Conservation (phyloP, 2,329 filamentous ascomycete species). For the Orbilia quercus region DNA sequence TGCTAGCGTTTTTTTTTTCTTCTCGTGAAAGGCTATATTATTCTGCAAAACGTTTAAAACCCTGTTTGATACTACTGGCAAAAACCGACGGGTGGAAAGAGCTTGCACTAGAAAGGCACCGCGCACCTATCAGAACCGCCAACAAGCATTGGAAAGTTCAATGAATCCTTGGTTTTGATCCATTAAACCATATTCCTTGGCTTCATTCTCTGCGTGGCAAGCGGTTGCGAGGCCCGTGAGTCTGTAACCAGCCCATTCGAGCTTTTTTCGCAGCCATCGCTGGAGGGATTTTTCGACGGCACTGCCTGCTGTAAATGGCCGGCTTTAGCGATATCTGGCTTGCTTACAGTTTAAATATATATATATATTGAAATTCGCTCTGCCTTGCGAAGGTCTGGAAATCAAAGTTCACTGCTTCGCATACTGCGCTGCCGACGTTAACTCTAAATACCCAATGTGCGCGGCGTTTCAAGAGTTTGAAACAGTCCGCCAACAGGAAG, state of each 20-base stretch:
- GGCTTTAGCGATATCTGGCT: conserved; percentile 39
- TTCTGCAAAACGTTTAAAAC: conserved; percentile 33
- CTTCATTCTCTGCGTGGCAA: conserved; percentile 18
- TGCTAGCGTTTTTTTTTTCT: conserved; percentile 2
- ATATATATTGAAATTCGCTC: no score
- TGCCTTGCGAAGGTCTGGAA: no score
- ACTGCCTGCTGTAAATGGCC: conserved; percentile 34
- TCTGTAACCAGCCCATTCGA: conserved; percentile 14
- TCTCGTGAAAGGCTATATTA: conserved; percentile 34
- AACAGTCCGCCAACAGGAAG: conserved; percentile 14
- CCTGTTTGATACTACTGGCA: conserved; percentile 30
- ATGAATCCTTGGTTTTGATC: conserved; percentile 14
- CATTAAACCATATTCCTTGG: conserved; percentile 17
- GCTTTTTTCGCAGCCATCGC: not conserved
- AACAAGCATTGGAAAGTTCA: not conserved
- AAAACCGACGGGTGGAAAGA: conserved; percentile 34
- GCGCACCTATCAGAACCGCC: conserved; percentile 23
- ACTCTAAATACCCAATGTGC: not conserved
- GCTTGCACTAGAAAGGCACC: conserved; percentile 12
- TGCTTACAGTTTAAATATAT: conserved; percentile 15
- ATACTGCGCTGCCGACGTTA: not conserved
- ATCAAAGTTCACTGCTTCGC: conserved; percentile 1
- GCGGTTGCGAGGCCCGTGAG: conserved; percentile 28
- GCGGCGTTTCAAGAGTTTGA: conserved; percentile 33
- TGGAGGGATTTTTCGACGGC: conserved; percentile 31